These are phyloP conservation scores for Chlorella sp. DNA, from an alignment of 139 green algal genomes.

Conservation along the genomic window DNA sequence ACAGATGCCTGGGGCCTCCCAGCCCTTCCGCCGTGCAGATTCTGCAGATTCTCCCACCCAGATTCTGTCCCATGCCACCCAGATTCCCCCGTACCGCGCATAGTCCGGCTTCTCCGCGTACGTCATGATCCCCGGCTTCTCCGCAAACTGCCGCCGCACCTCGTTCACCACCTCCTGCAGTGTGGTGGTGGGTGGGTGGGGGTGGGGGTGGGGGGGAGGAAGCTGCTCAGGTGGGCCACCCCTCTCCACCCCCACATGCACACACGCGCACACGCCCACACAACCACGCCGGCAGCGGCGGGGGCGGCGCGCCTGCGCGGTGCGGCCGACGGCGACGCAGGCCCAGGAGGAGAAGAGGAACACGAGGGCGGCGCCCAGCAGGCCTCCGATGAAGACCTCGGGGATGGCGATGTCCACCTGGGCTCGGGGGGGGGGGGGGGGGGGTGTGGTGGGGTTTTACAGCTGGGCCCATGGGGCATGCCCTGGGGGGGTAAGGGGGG, in stretches of 20 bases:
- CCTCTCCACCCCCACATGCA: too few species aligned
- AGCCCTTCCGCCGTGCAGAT: background rate
- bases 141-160: conserved; percentile 64
- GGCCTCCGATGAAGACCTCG: conserved; percentile 51
- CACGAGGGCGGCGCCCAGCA: conserved; percentile 69
- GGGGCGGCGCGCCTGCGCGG: conserved; percentile 52
- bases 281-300: too few species aligned
- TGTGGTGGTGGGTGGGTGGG: too few species aligned
- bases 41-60: too few species aligned
- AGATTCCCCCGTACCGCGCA: conserved; percentile 8
- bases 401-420: conserved; percentile 60
- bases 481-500: too few species aligned
- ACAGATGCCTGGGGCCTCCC: background rate
- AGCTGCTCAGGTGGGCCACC: too few species aligned
- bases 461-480: too few species aligned
- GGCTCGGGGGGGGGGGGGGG: too few species aligned
- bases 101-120: conserved; percentile 56
- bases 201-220: too few species aligned
- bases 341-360: conserved; percentile 65
- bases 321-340: conserved; percentile 50
- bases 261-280: too few species aligned
- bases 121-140: conserved; percentile 58
- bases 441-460: too few species aligned
- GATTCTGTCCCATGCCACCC: too few species aligned
- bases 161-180: conserved; percentile 53